These are phyloP conservation scores for Calcarisporium arbuscula DNA, from an alignment of 2,329 filamentous ascomycete species.

Conservation along the genomic window DNA sequence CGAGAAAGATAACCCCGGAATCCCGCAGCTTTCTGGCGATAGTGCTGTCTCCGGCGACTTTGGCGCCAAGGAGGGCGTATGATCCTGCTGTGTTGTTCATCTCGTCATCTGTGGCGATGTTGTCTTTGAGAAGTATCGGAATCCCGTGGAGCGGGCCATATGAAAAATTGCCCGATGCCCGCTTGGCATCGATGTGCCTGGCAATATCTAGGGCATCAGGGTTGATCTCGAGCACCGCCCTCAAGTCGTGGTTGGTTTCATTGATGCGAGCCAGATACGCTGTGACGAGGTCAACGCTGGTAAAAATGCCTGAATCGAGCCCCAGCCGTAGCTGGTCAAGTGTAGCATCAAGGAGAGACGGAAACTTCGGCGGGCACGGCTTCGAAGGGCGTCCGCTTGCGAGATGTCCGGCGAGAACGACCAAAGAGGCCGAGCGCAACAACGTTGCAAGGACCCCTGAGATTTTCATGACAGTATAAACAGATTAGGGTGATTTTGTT, in stretches of 20 bases:
- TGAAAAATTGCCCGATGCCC: slow-evolving; percentile 3
- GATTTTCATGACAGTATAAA: no score
- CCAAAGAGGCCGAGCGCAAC: no score
- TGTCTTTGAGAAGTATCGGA: slow-evolving; percentile 61
- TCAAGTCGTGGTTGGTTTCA: slow-evolving; percentile 18
- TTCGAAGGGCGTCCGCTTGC: no score
- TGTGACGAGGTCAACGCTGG: slow-evolving; percentile 29
- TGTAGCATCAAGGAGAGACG: slow-evolving; percentile 14
- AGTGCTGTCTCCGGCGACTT: slow-evolving; percentile 32
- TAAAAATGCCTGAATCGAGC: slow-evolving; percentile 21
- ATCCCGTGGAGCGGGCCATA: slow-evolving; percentile 53
- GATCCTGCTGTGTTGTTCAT: slow-evolving; percentile 62
- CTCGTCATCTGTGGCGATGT: slow-evolving; percentile 55
- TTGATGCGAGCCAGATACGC: slow-evolving; percentile 20
- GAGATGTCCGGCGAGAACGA: no score
- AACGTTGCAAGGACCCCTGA: no score
- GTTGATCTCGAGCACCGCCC: slow-evolving; percentile 29
- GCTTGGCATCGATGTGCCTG: slow-evolving; percentile 23
- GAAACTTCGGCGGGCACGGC: no score
- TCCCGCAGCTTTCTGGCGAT: slow-evolving; percentile 51
- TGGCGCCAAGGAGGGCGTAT: slow-evolving; percentile 53
- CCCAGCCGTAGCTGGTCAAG: slow-evolving; percentile 14
- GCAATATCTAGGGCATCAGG: slow-evolving; percentile 33
- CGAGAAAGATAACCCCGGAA: slow-evolving; percentile 55
- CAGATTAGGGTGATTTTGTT: no score